These are phyloP conservation scores for Haplosporangium sp. DNA, from an alignment of 371 early-diverging fungal genomes.

Conservation along the genomic window DNA sequence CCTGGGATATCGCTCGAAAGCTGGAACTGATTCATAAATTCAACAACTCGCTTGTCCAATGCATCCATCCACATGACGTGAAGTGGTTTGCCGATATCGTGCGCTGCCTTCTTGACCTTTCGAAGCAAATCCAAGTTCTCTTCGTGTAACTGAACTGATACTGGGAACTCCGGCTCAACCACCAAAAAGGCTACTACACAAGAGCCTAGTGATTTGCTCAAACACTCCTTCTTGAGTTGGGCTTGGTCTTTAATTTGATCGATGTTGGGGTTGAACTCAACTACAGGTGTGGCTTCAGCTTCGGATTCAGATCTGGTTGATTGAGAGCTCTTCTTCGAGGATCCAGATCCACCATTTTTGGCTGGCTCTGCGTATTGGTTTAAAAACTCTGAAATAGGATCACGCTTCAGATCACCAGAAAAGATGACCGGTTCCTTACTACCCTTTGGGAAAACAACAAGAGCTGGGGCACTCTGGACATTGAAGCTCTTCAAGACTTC, in stretches of 20 bases:
- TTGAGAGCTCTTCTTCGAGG: slow-evolving; percentile 30
- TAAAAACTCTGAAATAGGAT: slow-evolving; percentile 67
- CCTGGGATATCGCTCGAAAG: slow-evolving; percentile 78
- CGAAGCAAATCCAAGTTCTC: slow-evolving; percentile 66
- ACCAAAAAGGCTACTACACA: slow-evolving; percentile 75
- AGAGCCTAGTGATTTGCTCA: slow-evolving; percentile 57
- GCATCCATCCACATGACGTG: slow-evolving; percentile 79
- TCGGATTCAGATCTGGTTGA: slow-evolving; percentile 22
- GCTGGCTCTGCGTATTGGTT: slow-evolving; percentile 64
- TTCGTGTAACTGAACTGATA: slow-evolving; percentile 65
- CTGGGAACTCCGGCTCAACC: slow-evolving; percentile 71
- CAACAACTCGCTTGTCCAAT: slow-evolving; percentile 59
- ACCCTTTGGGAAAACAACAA: slow-evolving; percentile 70
- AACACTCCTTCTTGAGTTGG: slow-evolving; percentile 64
- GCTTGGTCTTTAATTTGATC: slow-evolving; percentile 60
- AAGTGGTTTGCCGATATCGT: slow-evolving; percentile 56
- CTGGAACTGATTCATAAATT: slow-evolving; percentile 70
- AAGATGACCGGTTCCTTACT: slow-evolving; percentile 52
- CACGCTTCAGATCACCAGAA: slow-evolving; percentile 62
- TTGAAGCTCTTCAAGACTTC: slow-evolving; percentile 65
- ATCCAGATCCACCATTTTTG: slow-evolving; percentile 23
- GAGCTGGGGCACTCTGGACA: slow-evolving; percentile 69
- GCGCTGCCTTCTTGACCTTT: slow-evolving; percentile 57
- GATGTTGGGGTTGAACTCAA: slow-evolving; percentile 63
- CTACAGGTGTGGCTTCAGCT: slow-evolving; percentile 9